Evolutionary conservation across 2,329 filamentous ascomycete genomes (phyloP).

Genomic region (Catunica adiposa): DNA sequence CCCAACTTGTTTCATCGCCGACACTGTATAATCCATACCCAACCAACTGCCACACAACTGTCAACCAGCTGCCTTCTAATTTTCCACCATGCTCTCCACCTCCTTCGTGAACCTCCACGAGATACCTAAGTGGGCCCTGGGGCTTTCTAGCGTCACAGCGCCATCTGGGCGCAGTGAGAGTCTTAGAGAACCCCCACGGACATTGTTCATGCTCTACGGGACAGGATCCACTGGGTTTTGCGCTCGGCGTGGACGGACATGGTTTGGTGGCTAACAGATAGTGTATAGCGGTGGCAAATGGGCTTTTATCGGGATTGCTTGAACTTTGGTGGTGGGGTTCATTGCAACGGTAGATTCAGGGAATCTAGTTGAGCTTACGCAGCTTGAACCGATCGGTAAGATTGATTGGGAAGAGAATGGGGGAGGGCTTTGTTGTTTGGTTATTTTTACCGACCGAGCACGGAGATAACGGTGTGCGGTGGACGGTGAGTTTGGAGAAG

Average conservation of each 20-base stretch:
- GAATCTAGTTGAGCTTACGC: neutral
- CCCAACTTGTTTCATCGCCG: no score
- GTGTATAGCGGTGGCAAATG: no score
- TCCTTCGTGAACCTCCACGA: neutral
- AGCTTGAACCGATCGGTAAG: neutral
- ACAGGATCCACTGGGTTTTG: neutral
- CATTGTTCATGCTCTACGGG: neutral
- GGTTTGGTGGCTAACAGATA: no score
- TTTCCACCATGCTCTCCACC: neutral
- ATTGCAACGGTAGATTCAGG: neutral
- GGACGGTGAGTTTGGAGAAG: no score
- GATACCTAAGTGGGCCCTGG: neutral
- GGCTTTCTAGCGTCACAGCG: neutral
- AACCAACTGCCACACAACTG: no score
- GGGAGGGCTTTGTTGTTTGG: no score
- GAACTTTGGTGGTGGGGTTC: neutral
- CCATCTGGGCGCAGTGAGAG: neutral
- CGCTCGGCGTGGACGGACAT: no score
- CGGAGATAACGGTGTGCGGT: no score
- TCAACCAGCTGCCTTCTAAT: neutral
- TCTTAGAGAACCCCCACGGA: neutral
- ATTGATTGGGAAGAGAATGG: neutral
- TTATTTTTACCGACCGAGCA: no score
- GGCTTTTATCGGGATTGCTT: no score
- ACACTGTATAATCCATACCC: no score